phyloP scores from a whole-genome alignment of 345 rosid species.

The Heritiera fomes region DNA sequence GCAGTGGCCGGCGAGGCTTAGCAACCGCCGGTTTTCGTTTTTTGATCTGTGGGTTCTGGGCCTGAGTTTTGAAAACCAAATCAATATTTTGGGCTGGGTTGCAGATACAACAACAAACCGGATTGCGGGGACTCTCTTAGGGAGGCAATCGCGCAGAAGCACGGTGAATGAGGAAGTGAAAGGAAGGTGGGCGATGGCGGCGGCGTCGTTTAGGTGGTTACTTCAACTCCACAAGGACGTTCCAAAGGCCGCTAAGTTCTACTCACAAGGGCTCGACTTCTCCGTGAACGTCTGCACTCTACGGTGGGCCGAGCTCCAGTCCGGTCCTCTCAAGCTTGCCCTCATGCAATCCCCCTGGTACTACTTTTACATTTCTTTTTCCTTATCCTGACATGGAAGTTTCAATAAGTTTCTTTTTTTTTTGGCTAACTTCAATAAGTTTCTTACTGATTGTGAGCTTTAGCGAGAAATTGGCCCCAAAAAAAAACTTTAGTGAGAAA shows the following conservation, averaged over 20 bases:
- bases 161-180: not conserved
- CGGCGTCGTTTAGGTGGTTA: slow-evolving; percentile 81
- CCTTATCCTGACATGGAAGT: not conserved
- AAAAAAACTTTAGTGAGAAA: not conserved
- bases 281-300: slow-evolving; percentile 76
- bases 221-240: slow-evolving; percentile 94
- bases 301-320: slow-evolving; percentile 91
- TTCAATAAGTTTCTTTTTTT: not conserved
- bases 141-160: not conserved
- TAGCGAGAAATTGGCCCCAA: not conserved
- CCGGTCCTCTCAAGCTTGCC: slow-evolving; percentile 81
- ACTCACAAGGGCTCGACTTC: slow-evolving; percentile 80
- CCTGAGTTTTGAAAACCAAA: not conserved
- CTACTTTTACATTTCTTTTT: not conserved
- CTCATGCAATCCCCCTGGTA: slow-evolving; percentile 77
- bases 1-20: too few relatives aligned
- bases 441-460: not conserved
- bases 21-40: too few relatives aligned
- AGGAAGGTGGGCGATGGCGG: slow-evolving; percentile 49
- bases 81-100: not conserved
- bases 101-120: not conserved
- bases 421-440: not conserved
- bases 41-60: not conserved
- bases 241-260: slow-evolving; percentile 81
- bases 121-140: not conserved